Conservation (phyloP, 2,329 filamentous ascomycete genomes). For the Blastomyces silverae region DNA sequence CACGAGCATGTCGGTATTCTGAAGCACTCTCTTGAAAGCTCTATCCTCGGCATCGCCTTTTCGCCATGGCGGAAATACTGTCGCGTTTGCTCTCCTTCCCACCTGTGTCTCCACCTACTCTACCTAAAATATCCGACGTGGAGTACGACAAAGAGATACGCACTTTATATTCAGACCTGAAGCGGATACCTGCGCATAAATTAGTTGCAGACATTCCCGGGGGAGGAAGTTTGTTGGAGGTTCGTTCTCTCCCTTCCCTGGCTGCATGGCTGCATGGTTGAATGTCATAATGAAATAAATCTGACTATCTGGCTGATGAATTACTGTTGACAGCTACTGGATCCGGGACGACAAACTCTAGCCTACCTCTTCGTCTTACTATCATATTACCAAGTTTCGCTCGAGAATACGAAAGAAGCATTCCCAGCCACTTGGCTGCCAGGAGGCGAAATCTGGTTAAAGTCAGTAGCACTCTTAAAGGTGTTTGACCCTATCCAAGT, state of each 20-base stretch:
- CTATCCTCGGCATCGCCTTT: no score
- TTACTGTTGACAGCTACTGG: constrained; percentile 29
- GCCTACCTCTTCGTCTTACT: constrained; percentile 53
- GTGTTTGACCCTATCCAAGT: constrained; percentile 46
- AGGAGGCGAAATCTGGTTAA: constrained; percentile 45
- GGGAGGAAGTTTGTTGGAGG: constrained; percentile 7
- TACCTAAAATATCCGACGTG: not conserved
- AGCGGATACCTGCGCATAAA: constrained; percentile 7
- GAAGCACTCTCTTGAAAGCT: not conserved
- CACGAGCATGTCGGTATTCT: not conserved
- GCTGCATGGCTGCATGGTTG: not conserved
- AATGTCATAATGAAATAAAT: not conserved
- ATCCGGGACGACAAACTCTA: constrained; percentile 54
- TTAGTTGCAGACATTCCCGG: constrained; percentile 10
- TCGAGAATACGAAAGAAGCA: constrained; percentile 32
- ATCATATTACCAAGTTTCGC: constrained; percentile 40
- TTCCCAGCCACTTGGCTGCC: constrained; percentile 40
- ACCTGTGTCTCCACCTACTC: not conserved
- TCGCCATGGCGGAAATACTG: constrained; percentile 1
- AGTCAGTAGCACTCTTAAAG: constrained; percentile 46
- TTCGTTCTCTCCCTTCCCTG: not conserved
- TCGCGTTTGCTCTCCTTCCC: constrained; percentile 10
- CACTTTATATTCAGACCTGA: not conserved
- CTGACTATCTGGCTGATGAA: not conserved
- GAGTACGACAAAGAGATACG: constrained; percentile 11